Conservation (phyloP, 768 basidiomycete genomes). For the Mycena albidolilacea region DNA sequence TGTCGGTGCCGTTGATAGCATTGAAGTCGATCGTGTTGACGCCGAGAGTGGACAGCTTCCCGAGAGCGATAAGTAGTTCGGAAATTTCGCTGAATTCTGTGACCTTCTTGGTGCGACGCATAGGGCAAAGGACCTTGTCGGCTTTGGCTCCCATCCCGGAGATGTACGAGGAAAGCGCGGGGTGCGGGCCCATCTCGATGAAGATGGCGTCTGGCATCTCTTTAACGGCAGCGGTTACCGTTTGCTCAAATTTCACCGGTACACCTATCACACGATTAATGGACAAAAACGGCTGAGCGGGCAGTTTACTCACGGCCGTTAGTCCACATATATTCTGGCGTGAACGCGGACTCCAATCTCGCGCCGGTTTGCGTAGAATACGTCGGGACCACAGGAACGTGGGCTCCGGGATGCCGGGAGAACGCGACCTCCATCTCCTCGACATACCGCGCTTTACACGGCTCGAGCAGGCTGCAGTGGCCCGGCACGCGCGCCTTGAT, state of each 20-base stretch:
- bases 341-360: constrained; percentile 42
- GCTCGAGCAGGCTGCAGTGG: constrained; percentile 57
- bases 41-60: constrained; percentile 47
- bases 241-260: constrained; percentile 55
- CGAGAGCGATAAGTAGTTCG: constrained; percentile 47
- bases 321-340: constrained; percentile 58
- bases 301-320: constrained; percentile 45
- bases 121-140: constrained; percentile 44
- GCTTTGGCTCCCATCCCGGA: constrained; percentile 39
- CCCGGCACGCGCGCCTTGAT: constrained; percentile 55
- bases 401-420: constrained; percentile 47
- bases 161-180: constrained; percentile 54
- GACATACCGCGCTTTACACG: constrained; percentile 49
- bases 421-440: constrained; percentile 51
- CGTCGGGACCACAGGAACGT: constrained; percentile 46
- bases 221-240: constrained; percentile 46
- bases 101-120: constrained; percentile 46
- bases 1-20: constrained; percentile 44
- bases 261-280: neutral
- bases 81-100: constrained; percentile 42
- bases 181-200: constrained; percentile 58
- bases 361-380: constrained; percentile 57
- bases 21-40: constrained; percentile 51
- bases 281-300: neutral
- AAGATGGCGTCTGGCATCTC: constrained; percentile 46